Base-by-base conservation (phyloP, 768 basidiomycete species). In the Termitomyces sp. region DNA sequence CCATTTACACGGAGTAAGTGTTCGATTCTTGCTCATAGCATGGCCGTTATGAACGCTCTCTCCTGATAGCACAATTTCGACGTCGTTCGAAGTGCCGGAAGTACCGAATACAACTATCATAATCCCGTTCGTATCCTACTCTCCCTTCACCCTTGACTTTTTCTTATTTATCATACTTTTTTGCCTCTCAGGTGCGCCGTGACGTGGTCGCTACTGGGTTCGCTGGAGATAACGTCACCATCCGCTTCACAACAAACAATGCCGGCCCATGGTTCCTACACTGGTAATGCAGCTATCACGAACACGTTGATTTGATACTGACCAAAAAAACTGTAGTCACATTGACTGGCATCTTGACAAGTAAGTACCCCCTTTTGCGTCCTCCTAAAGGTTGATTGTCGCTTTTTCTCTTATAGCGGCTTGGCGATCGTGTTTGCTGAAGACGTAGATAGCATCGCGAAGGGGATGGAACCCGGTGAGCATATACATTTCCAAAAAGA, bases 221-320 rank as follows among this genome's bases (percentile, higher is more conserved):
- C 9, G 22, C 24, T 30, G 69, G 72, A 36, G 54, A 47, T 24
- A 71, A 68, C 37, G 70, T 72, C n/a, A 74, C 72, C 9, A 72
- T 80, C 55, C 70, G 78, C 9, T 78, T 78, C 62, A 66, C 69
- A 15, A 77, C 76, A 4, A 72, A 78, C 60, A 77, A 76, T 53
- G 64, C 72, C 20, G 73, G 71, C 5, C 71, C 71, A 55, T 72
- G 72, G 67, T 68, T 59, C 16, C 27, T 59, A 6, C 58, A 59
- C 31, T 59, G 58, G 54, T 55, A 33, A 18, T 18, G 1, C 39
- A 39, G 7, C 5, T 18, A n/a, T 41, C 8, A 3, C 8, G 39
- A 18, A 39, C 12, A 15, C 16, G 1, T 16, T 7, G 39, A 15
- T 18, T 39, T 30, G 33, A 48, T 55, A 20, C 24, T 31, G 4